Evolutionary conservation across 2,329 filamentous ascomycete genomes (phyloP), one percentile per base, ranked within the genome.

Genomic region (Alternaria sp.): DNA sequence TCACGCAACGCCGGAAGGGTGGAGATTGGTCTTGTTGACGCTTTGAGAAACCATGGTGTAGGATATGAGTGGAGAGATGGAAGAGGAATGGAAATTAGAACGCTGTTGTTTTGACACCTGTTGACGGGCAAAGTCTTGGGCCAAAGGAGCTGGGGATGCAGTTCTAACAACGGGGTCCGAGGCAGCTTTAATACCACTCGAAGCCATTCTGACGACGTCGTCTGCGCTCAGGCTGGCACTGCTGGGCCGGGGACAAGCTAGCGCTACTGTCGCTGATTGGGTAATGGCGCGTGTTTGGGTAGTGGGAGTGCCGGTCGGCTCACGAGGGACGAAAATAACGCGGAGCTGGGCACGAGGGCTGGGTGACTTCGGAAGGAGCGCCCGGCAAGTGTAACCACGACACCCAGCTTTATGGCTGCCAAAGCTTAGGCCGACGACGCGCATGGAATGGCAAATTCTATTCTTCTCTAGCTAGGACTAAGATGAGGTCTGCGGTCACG

Each of bases 11-110:
- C 94, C 94, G 81, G 89, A 86, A 68, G 94, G 94, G 88, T 97
- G 94, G 74, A 97, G 90, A 76, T 89, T 89, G 76, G 94, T 97
- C 86, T 94, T 95, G 89, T 97, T 97, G 78, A 97, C 88, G 75
- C 82, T 86, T 72, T 85, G 81, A 73, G 80, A 75, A 67, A 79
- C 79, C 82, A 84, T 84, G 60, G 56, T 78, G 75, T 53, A 47
- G 61, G 66, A 53, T 37, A 71, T 60, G 60, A 67, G 60, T 62
- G 70, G 60, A 30, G 75, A 86, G 77, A 87, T 78, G 59, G 87
- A 88, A 65, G 85, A 83, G 47, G 86, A 88, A 72, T 88, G 86
- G 75, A 86, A 88, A 74, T 88, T 87, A 76, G 82, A 86, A 72
- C 83, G 84, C 66, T 85, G 83, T 78, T 88, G 87, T 77, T 87